Base-by-base conservation (phyloP, 1,284 basidiomycete genomes). In the Polyporus tsugae region DNA sequence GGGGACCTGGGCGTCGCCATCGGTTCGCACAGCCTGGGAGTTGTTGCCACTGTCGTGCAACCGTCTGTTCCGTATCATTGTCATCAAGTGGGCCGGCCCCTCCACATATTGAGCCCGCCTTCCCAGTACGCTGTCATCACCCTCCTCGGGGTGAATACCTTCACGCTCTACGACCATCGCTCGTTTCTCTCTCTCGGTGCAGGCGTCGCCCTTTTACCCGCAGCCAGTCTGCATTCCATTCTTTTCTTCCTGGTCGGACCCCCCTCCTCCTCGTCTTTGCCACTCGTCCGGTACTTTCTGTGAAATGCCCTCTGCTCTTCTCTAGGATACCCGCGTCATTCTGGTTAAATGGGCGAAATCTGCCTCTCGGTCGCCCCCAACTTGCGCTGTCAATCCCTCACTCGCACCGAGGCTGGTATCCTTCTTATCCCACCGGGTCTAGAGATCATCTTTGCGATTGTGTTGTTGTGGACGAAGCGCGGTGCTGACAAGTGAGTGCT, bases 301-400 rank as follows among this genome's bases (percentile, higher is more conserved):
- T 75, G 73, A 75, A 64, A 77, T 75, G 74, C 75, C 67, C 66
- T 63, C 70, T 66, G 70, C 71, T 65, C 44, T 60, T 62, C 65
- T 71, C 71, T 74, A 73, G 69, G 64, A 19, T 38, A 49, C 60
- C 42, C 69, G n/a, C 49, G 65, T 59, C 70, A 65, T 44, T 61
- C 60, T 62, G 68, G 71, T 75, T 76, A 73, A 75, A 82, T 83
- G 82, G 80, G 78, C 76, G 77, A 86, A 68, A 79, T 88, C 75
- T 94, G 92, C 80, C 82, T 94, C 70, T 94, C 93, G 46, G 81
- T 87, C 55, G 86, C 89, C 67, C 80, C 90, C 52, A 91, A 88
- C 72, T 85, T 94, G 72, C 92, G 92, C 71, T 94, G 92, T 77
- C 79, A 86, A 70, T 82, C 84, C 55, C 83, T 91, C 70, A 82